Conservation (phyloP, 2,329 filamentous ascomycete genomes). For the Dothiorella sarmentorum region DNA sequence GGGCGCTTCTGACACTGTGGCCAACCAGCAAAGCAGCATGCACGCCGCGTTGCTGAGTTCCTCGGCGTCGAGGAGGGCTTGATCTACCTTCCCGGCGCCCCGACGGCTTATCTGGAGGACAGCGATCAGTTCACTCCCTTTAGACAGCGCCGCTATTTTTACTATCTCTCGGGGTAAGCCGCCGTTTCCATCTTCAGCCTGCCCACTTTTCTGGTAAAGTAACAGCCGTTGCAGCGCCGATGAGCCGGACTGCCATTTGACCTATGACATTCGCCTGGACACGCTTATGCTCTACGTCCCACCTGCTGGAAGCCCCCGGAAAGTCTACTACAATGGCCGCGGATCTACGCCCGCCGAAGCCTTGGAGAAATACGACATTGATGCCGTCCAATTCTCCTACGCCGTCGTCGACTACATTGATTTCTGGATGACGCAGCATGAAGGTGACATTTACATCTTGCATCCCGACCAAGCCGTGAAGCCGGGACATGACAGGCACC, state of each 20-base stretch:
- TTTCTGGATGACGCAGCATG: constrained; percentile 28
- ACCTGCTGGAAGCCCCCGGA: constrained; percentile 56
- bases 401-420: constrained; percentile 30
- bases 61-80: constrained; percentile 41
- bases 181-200: not conserved
- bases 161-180: constrained; percentile 54
- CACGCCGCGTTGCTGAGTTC: constrained; percentile 35
- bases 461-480: constrained; percentile 22
- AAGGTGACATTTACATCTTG: constrained; percentile 36
- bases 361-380: constrained; percentile 61
- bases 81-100: constrained; percentile 55
- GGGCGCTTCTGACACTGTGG: constrained; percentile 8
- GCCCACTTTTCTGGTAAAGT: constrained; percentile 17
- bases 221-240: constrained; percentile 33
- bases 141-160: constrained; percentile 60
- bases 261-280: constrained; percentile 58
- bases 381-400: constrained; percentile 60
- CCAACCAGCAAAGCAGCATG: constrained; percentile 39
- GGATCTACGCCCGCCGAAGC: constrained; percentile 61
- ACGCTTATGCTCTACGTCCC: constrained; percentile 71
- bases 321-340: constrained; percentile 62
- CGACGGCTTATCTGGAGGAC: constrained; percentile 52
- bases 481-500: not conserved
- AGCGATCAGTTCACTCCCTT: constrained; percentile 57
- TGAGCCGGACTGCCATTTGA: constrained; percentile 54